Evolutionary conservation across 2,329 filamentous ascomycete species (phyloP).

Genomic region (Trichoderma oligosporum): DNA sequence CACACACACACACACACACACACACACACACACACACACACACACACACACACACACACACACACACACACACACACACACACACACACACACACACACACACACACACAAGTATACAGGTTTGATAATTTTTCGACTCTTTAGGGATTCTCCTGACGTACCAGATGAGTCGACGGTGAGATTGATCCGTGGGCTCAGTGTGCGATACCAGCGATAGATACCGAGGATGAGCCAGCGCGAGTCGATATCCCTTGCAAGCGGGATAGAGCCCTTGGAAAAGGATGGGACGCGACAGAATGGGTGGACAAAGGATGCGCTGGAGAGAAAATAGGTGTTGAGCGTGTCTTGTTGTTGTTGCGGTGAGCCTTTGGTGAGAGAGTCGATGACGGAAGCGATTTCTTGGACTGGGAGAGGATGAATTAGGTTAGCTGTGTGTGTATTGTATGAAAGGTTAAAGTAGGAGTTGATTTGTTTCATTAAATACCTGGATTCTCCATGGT

Average conservation of each 20-base stretch:
- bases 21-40: too few species aligned
- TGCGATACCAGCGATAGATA: constrained; percentile 82
- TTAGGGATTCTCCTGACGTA: constrained; percentile 30
- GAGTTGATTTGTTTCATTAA: too few species aligned
- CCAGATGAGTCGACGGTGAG: constrained; percentile 59
- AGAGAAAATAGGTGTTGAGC: constrained; percentile 69
- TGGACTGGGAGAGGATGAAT: constrained; percentile 32
- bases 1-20: too few species aligned
- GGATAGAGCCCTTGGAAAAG: constrained; percentile 42
- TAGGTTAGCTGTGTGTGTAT: background rate
- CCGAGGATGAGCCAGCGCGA: constrained; percentile 64
- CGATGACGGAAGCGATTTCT: constrained; percentile 66
- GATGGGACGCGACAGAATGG: constrained; percentile 69
- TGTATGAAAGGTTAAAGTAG: background rate
- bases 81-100: too few species aligned
- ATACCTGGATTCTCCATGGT: constrained; percentile 44
- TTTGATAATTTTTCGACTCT: too few species aligned
- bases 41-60: too few species aligned
- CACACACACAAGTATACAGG: too few species aligned
- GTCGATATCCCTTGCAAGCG: constrained; percentile 44
- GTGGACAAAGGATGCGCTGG: constrained; percentile 69
- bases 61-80: too few species aligned
- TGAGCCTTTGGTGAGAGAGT: constrained; percentile 62
- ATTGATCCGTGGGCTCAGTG: constrained; percentile 70
- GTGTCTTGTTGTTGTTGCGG: constrained; percentile 62